Conservation (phyloP, 1,139 yeast species). For the Tardiomyces digboiensis region DNA sequence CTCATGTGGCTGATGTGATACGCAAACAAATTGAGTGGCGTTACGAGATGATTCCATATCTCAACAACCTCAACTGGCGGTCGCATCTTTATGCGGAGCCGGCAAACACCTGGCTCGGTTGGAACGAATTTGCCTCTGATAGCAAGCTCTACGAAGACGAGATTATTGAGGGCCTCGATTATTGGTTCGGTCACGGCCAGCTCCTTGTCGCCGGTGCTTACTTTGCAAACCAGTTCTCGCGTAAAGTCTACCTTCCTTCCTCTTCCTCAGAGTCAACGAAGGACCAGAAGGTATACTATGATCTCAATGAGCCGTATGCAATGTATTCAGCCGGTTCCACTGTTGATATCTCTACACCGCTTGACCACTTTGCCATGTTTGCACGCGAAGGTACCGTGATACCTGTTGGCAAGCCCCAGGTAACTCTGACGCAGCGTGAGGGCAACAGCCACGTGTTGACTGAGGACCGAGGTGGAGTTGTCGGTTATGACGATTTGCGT, state of each 20-base stretch:
- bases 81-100: constrained; percentile 4
- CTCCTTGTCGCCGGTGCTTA: constrained; percentile 3
- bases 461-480: not conserved
- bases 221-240: constrained; percentile 1
- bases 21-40: constrained; percentile 3
- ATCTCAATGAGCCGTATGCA: not conserved
- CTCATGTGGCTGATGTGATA: constrained; percentile 2
- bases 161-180: constrained; percentile 3
- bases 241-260: constrained; percentile 3
- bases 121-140: constrained; percentile 3
- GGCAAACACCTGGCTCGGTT: constrained; percentile 5
- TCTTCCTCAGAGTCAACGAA: not conserved
- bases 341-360: not conserved
- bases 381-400: not conserved
- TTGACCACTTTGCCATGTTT: not conserved
- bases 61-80: constrained; percentile 6
- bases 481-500: not conserved
- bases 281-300: not conserved
- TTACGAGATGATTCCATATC: constrained; percentile 5
- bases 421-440: not conserved
- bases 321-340: not conserved
- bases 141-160: constrained; percentile 1
- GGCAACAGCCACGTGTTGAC: not conserved
- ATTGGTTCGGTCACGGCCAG: constrained; percentile 6
- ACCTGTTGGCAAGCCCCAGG: not conserved